Conservation (phyloP, 108 stramenopile genomes). For the Conticribra weissflogii region DNA sequence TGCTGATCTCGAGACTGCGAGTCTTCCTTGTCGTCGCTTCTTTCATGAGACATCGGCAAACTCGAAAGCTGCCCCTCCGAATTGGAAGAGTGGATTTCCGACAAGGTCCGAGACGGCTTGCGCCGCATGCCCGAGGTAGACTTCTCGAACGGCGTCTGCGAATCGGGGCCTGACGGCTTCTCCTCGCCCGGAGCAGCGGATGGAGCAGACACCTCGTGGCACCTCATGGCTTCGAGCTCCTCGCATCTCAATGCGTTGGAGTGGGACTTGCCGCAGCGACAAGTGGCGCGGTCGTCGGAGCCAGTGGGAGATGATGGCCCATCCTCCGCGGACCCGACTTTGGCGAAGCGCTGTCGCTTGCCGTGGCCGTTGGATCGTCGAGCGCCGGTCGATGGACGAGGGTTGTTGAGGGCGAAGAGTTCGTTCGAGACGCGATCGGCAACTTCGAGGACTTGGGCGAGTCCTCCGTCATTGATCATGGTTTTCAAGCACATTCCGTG, state of each 20-base stretch:
- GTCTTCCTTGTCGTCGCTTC: too few relatives aligned
- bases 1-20: too few relatives aligned
- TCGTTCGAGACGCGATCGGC: constrained; percentile 35
- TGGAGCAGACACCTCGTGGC: not conserved
- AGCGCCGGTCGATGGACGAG: not conserved
- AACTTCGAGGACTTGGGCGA: constrained; percentile 26
- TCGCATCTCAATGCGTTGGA: too few relatives aligned
- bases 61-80: too few relatives aligned
- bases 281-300: too few relatives aligned
- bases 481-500: constrained; percentile 39
- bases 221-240: too few relatives aligned
- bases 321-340: not conserved
- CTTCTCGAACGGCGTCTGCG: not conserved
- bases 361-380: not conserved
- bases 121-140: not conserved
- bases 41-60: too few relatives aligned
- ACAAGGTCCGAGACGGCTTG: constrained; percentile 9
- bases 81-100: too few relatives aligned
- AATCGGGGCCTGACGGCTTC: too few relatives aligned
- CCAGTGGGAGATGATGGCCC: too few relatives aligned
- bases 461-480: constrained; percentile 44
- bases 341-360: constrained; percentile 1
- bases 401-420: constrained; percentile 11
- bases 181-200: not conserved
- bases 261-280: too few relatives aligned